Conservation (phyloP, 305 asterid species). For the Caryopteris hybrid region DNA sequence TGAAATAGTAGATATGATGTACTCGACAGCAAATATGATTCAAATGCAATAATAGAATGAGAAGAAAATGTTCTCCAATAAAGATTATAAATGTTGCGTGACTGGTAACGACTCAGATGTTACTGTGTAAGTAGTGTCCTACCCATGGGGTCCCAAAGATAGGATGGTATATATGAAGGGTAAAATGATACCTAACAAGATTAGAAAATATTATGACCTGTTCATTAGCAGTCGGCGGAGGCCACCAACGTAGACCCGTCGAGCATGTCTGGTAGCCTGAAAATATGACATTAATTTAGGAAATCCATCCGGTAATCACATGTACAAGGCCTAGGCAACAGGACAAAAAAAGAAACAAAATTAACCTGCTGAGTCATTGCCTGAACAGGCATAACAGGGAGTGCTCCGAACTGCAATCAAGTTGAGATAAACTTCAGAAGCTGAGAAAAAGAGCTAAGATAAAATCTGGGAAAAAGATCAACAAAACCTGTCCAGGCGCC, state of each 20-base stretch:
- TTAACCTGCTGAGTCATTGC: slow-evolving; percentile 99
- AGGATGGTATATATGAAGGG: background rate
- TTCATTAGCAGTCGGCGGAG: slow-evolving; percentile 91
- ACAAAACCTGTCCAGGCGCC: slow-evolving; percentile 73
- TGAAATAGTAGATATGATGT: background rate
- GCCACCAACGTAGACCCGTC: slow-evolving; percentile 99
- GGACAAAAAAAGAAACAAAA: background rate
- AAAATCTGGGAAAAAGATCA: background rate
- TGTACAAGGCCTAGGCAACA: background rate
- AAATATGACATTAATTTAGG: slow-evolving; percentile 7
- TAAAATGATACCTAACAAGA: background rate
- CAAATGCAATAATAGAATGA: background rate
- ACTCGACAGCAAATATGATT: background rate
- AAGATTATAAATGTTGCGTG: too few relatives aligned
- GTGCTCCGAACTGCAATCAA: slow-evolving; percentile 62
- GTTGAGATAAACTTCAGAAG: slow-evolving; percentile 5
- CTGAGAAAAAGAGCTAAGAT: background rate
- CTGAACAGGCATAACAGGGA: slow-evolving; percentile 83
- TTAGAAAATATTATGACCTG: slow-evolving; percentile 45
- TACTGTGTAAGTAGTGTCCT: too few relatives aligned
- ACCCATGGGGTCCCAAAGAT: background rate
- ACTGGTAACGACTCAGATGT: too few relatives aligned
- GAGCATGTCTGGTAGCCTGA: slow-evolving; percentile 96
- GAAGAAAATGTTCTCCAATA: background rate
- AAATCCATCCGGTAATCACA: slow-evolving; percentile 1